Base-by-base conservation (phyloP, 345 rosid genomes). In the Conringia planisiliqua region DNA sequence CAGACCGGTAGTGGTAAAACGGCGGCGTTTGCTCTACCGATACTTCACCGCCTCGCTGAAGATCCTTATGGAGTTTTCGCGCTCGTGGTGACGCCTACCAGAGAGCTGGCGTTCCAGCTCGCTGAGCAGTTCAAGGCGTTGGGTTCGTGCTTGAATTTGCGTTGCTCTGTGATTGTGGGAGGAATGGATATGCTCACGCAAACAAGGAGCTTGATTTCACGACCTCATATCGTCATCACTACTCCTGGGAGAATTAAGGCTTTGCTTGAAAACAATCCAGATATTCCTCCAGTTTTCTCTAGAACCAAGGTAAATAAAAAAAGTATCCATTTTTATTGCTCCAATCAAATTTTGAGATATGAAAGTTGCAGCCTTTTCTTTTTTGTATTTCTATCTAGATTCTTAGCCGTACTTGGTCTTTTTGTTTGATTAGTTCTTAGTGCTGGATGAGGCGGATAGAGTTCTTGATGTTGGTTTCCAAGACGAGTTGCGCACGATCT, bases 1-100 rank as follows among this genome's bases (percentile, higher is more conserved):
- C 96, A 92, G 78, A 95, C 99, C 0, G 97, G 98, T 3, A 87
- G 94, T 59, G 98, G 98, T 22, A 95, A 95, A 83, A 92, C 98
- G 9, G 99, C 96, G 9, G 92, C 98, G 12, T 95, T 92, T 73
- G 99, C 97, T n/a, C 77, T 95, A 13, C 99, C 98, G 0, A 92
- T 95, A 54, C 87, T 95, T 66, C 85, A 92, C 67, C 85, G 85
- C 3, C 79, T 95, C 50, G 88, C 97, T 2, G 92, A 87, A 76
- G 91, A 92, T 48, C 99, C 94, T 0, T 95, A 81, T 51, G 98
- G 99, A 16, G 89, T 95, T 24, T 86, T 85, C 12, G 89, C 96
- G 1, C 78, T 95, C 50, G 92, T 89, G 71, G 79, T 95, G 40
- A 92, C 98, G n/a, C 99, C 99, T 1, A 92, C 99, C 8, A 83